Conservation (phyloP, 2,329 filamentous ascomycete genomes). For the Lojkania enalia region DNA sequence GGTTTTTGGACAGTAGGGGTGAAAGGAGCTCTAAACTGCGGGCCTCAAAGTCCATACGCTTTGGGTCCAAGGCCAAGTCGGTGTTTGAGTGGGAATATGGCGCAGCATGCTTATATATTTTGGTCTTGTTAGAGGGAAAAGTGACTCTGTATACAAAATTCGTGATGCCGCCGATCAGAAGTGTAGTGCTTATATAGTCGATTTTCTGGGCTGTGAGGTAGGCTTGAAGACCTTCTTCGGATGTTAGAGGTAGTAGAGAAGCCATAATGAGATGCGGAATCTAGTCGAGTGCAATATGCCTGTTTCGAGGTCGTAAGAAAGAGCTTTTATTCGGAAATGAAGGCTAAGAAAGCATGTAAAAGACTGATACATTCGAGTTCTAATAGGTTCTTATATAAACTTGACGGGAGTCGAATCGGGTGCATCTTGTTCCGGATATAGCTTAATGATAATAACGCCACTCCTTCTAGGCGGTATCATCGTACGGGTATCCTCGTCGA, state of each 20-base stretch:
- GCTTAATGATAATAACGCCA: background rate
- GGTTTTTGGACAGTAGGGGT: slow-evolving; percentile 8
- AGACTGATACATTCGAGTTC: background rate
- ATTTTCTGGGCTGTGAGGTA: slow-evolving; percentile 21
- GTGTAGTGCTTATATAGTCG: slow-evolving; percentile 10
- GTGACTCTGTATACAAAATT: slow-evolving; percentile 43
- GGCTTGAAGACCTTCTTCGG: slow-evolving; percentile 20
- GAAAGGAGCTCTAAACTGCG: slow-evolving; percentile 25
- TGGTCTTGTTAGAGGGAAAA: slow-evolving; percentile 13
- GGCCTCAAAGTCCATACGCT: slow-evolving; percentile 43
- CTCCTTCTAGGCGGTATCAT: background rate
- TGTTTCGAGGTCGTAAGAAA: background rate
- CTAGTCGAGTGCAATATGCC: background rate
- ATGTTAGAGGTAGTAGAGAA: slow-evolving; percentile 20
- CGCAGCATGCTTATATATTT: slow-evolving; percentile 43
- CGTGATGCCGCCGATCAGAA: slow-evolving; percentile 39
- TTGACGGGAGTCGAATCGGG: background rate
- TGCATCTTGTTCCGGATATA: background rate
- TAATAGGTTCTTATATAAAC: background rate
- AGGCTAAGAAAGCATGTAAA: background rate
- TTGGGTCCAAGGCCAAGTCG: slow-evolving; percentile 28
- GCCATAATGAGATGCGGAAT: slow-evolving; percentile 9
- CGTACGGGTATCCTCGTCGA: background rate
- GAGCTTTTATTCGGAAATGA: background rate
- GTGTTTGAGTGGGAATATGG: slow-evolving; percentile 30